Evolutionary conservation across 768 basidiomycete species (phyloP), one percentile per base, ranked within the genome.

Genomic region (Butyriboletus loyo): DNA sequence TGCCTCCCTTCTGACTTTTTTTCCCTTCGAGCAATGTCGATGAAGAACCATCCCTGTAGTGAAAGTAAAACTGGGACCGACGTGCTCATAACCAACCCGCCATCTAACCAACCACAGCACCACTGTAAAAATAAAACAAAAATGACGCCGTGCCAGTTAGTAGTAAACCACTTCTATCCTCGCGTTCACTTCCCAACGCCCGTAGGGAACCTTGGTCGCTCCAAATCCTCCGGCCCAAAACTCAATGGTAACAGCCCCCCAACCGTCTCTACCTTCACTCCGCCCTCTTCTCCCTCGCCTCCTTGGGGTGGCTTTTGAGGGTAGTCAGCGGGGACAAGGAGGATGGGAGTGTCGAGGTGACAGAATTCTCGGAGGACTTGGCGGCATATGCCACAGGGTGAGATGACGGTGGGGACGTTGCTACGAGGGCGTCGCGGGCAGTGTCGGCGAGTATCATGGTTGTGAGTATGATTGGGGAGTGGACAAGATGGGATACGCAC

Each of bases 331-430:
- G 87, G 86, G 3, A 89, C 80, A 4, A 94, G 82, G 24, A 84
- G 68, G 49, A 88, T 73, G 0, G 90, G 89, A 77, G 87, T 88
- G 24, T 84, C 75, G 34, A 81, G 78, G 7, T 79, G 68, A 61
- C 89, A 93, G 61, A 96, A 95, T 62, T 96, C 93, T 52, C 89
- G 83, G 44, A 92, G 78, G 45, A 97, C 80, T 66, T 98, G 95
- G 8, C 96, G 86, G 61, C 95, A 99, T 42, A 95, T 84, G 2
- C 96, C 96, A 67, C 97, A 98, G 0, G 96, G 96, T 2, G 93
- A 87, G 42, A 89, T 73, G 0, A 85, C 66, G 0, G 75, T 65
- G 0, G 78, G 60, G 3, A 97, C 82, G 57, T 97, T 87, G 14
- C 92, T 95, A 30, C 1, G 10, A 35, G 15, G 28, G 13, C 31